Base-by-base conservation (phyloP, 495 filamentous ascomycete species). In the Terfezia claveryi region DNA sequence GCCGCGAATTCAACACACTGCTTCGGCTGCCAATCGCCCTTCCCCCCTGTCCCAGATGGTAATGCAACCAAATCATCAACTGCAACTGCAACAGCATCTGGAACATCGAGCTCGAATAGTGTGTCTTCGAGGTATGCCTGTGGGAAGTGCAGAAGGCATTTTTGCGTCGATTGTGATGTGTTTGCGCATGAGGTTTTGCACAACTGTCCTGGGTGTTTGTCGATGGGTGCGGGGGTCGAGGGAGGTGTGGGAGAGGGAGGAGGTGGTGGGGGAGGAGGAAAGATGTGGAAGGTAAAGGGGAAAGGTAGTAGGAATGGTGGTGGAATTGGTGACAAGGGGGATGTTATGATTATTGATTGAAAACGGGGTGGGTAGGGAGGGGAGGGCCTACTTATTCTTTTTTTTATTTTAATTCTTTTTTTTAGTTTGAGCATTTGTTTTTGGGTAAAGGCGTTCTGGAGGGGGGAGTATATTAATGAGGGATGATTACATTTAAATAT, bases 161-260 rank as follows among this genome's bases (percentile, higher is more conserved):
- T 96, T 63, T 98, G 91, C 73, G 88, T 96, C 60, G 92, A 96
- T 66, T 98, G 92, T 64, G 92, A 96, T 68, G 76, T 95, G 6
- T 96, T 85, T 69, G 81, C 82, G 23, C 91, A 98, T 68, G 85
- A 94, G 68, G 78, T 86, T 4, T 74, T 94, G 46, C 88, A 98
- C 66, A 95, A 95, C 65, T 98, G 91, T 61, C 88, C 91, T 12
- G 87, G 87, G 0, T 98, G 91, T 66, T 83, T 93, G 70, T 85
- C 82, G 27, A 32, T 32, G 27, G 27, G 27, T 32, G 27, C 27
- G 27, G 27, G 27, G 27, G 27, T 27, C 5, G 27, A 5, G 27
- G 27, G 27, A 27, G 27, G 2, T 27, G 27, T 32, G 27, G 4
- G 27, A 32, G 27, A 32, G 27, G 27, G 7, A 32, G 27, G 27